phyloP scores from a whole-genome alignment of 192 early-diverging fungal genomes.

The Hyaloraphidium curvatum region DNA sequence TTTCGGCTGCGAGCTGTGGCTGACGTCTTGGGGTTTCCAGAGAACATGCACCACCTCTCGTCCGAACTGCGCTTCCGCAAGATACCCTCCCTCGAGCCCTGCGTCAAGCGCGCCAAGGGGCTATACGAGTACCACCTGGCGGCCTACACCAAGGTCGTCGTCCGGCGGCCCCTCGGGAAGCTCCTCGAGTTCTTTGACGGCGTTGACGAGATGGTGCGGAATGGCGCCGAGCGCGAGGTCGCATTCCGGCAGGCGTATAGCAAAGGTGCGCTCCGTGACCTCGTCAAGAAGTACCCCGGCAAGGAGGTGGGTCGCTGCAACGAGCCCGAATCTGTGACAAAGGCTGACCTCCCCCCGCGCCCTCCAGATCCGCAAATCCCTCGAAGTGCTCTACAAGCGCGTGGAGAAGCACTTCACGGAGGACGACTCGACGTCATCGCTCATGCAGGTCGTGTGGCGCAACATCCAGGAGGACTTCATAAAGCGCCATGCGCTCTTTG shows the following conservation, averaged over 20 bases:
- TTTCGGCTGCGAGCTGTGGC: not conserved
- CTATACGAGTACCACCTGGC: conserved; percentile 61
- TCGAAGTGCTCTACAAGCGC: conserved; percentile 68
- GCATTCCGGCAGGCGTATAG: conserved; percentile 61
- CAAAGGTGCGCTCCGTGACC: conserved; percentile 66
- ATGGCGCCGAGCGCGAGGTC: conserved; percentile 54
- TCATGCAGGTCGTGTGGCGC: conserved; percentile 79
- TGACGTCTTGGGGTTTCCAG: conserved; percentile 17
- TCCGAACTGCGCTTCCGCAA: conserved; percentile 55
- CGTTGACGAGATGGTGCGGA: conserved; percentile 69
- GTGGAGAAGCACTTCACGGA: conserved; percentile 90
- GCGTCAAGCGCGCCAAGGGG: conserved; percentile 64
- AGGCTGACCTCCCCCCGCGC: not conserved
- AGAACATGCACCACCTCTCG: conserved; percentile 92
- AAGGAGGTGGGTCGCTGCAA: conserved; percentile 38
- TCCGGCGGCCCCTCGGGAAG: conserved; percentile 69
- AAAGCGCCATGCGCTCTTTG: conserved; percentile 57
- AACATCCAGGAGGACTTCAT: conserved; percentile 75
- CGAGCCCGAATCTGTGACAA: not conserved
- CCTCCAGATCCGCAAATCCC: conserved; percentile 43
- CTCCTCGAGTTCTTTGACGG: conserved; percentile 93
- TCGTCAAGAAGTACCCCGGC: conserved; percentile 62
- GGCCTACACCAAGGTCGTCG: conserved; percentile 72
- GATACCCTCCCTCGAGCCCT: conserved; percentile 47
- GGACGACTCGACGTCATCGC: conserved; percentile 23